Conservation (phyloP, 1,139 yeast genomes). For the Barnettozyma hawaiiensis region DNA sequence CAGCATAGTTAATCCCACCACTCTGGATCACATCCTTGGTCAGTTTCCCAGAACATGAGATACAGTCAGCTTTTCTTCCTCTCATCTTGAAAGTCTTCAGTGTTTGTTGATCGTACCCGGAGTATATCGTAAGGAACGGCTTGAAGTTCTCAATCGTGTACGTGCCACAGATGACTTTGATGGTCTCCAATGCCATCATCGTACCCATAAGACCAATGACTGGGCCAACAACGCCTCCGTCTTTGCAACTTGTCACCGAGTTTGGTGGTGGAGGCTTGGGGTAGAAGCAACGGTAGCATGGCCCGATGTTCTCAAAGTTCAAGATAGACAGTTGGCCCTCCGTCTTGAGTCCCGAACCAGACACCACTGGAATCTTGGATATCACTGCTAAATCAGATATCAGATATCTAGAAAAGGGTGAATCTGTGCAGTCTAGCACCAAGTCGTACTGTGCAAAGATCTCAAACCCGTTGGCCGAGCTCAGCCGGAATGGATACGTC, state of each 20-base stretch:
- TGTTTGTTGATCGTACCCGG: constrained; percentile 69
- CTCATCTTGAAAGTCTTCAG: constrained; percentile 79
- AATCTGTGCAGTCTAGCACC: constrained; percentile 90
- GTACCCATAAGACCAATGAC: constrained; percentile 89
- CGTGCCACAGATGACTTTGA: constrained; percentile 60
- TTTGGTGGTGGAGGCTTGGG: constrained; percentile 88
- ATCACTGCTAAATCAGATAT: constrained; percentile 82
- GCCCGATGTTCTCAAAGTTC: constrained; percentile 65
- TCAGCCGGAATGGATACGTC: constrained; percentile 48
- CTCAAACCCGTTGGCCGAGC: constrained; percentile 54
- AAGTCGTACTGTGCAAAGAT: constrained; percentile 63
- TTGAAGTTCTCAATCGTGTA: constrained; percentile 48
- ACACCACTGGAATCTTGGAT: constrained; percentile 64
- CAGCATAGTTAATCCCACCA: constrained; percentile 53
- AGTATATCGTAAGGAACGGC: constrained; percentile 67
- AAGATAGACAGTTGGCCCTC: constrained; percentile 86
- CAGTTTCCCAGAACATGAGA: constrained; percentile 57
- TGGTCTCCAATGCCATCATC: constrained; percentile 82
- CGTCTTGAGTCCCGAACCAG: constrained; percentile 87
- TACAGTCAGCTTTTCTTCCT: constrained; percentile 53
- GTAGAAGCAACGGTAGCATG: constrained; percentile 91
- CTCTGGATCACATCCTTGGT: constrained; percentile 40
- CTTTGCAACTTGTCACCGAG: constrained; percentile 79
- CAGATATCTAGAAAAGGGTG: constrained; percentile 82
- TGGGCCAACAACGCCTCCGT: constrained; percentile 95